A percentile compares a stretch with the other conserved stretches of the same genome.
Evolutionary conservation across 116 monocot species (phyloP).

Genomic region (Trichopus zeylanicus): DNA sequence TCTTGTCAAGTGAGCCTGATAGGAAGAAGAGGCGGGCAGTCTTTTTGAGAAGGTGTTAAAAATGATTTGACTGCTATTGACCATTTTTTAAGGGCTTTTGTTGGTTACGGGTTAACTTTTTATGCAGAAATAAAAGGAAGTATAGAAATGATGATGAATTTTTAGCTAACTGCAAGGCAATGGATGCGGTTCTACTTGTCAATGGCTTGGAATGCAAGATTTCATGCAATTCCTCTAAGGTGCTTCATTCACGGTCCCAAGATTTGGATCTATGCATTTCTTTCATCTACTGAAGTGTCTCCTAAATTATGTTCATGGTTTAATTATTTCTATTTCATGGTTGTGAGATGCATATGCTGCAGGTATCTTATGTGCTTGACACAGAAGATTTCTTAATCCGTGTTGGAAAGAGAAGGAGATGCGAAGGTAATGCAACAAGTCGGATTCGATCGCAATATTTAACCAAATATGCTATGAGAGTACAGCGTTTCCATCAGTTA

Average conservation of each 20-base stretch:
- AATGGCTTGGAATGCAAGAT: conserved; percentile 93
- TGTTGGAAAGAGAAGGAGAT: conserved; percentile 33
- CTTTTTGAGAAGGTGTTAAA: conserved; percentile 49
- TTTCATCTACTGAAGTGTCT: background rate
- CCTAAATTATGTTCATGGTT: background rate
- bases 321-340: background rate
- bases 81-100: background rate
- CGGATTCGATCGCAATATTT: conserved; percentile 4
- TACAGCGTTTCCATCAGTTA: conserved; percentile 33
- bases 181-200: conserved; percentile 37
- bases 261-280: background rate
- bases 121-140: conserved; percentile 69
- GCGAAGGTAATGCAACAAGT: conserved; percentile 3
- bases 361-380: conserved; percentile 82
- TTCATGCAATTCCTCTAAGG: conserved; percentile 70
- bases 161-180: conserved; percentile 26
- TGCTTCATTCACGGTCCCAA: background rate
- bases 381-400: conserved; percentile 74
- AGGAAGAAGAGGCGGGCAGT: conserved; percentile 32
- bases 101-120: background rate
- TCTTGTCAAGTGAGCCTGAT: conserved; percentile 34
- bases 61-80: background rate
- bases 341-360: conserved; percentile 5
- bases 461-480: conserved; percentile 12
- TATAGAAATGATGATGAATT: conserved; percentile 29